Conservation (phyloP, 352 stramenopile genomes). For the Stramenopiles sp. region DNA sequence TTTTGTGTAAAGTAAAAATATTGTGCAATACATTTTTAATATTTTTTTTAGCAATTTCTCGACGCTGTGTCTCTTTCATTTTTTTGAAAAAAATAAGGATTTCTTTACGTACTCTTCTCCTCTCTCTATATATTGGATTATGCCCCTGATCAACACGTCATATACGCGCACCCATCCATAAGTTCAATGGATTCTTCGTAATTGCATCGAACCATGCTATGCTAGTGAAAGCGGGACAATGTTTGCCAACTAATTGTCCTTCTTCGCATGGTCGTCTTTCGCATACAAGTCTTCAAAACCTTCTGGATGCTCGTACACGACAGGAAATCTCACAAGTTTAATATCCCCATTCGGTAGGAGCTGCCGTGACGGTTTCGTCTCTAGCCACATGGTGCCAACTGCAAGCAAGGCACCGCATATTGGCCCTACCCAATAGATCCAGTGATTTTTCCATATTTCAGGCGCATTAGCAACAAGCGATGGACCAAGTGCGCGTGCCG, state of each 20-base stretch:
- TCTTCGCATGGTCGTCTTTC: neutral
- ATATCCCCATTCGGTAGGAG: neutral
- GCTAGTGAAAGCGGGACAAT: too few relatives aligned
- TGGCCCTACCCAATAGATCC: constrained; percentile 4
- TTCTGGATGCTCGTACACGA: neutral
- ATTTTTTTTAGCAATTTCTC: too few relatives aligned
- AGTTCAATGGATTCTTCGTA: too few relatives aligned
- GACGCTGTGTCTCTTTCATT: too few relatives aligned
- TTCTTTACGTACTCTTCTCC: too few relatives aligned
- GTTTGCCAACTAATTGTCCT: neutral
- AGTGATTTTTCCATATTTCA: neutral
- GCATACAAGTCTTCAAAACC: neutral
- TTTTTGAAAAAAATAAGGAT: too few relatives aligned
- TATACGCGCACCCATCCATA: too few relatives aligned
- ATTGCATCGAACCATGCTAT: too few relatives aligned
- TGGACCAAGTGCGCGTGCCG: neutral
- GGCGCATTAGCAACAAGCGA: neutral
- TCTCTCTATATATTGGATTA: too few relatives aligned
- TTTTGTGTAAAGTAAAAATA: too few relatives aligned
- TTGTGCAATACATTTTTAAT: too few relatives aligned
- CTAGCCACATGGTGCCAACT: neutral
- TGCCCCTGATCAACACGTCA: too few relatives aligned
- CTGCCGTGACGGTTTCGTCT: neutral
- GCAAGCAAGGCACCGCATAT: neutral
- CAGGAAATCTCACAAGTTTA: neutral